phyloP scores from a whole-genome alignment of 805 yeast genomes.

The Candida schatavii region DNA sequence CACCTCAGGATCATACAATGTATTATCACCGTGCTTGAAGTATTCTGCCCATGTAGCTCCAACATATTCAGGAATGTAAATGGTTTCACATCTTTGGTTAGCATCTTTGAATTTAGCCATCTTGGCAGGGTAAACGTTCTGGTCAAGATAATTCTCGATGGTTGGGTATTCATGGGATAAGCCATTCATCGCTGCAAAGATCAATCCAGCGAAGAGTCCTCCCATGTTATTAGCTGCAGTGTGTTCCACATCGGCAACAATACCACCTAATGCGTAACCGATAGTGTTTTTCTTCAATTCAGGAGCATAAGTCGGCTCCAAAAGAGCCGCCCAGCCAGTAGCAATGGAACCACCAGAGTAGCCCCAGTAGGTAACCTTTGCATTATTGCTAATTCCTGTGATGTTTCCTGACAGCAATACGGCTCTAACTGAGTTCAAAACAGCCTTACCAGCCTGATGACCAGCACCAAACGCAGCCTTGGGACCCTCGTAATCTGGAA shows the following conservation, averaged over 20 bases:
- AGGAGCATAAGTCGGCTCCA: constrained; percentile 29
- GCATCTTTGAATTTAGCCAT: constrained; percentile 3
- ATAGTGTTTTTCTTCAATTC: constrained; percentile 13
- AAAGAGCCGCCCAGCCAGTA: constrained; percentile 25
- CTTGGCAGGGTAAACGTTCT: constrained; percentile 6
- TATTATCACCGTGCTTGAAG: constrained; percentile 5
- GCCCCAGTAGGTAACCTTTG: constrained; percentile 24
- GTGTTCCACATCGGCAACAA: constrained; percentile 21
- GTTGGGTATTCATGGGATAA: constrained; percentile 24
- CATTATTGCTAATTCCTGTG: constrained; percentile 18
- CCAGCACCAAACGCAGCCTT: constrained; percentile 24
- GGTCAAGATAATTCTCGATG: constrained; percentile 7
- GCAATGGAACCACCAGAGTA: constrained; percentile 33
- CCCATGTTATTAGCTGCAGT: constrained; percentile 19
- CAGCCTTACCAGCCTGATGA: constrained; percentile 19
- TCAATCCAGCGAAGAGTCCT: constrained; percentile 19
- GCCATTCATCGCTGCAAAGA: constrained; percentile 23
- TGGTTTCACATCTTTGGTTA: neutral
- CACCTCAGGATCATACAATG: constrained; percentile 3
- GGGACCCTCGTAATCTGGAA: constrained; percentile 29
- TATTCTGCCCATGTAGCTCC: neutral
- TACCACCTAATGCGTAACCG: constrained; percentile 31
- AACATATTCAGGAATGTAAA: neutral
- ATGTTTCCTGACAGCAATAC: constrained; percentile 13
- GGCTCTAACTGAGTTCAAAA: constrained; percentile 25